These are phyloP conservation scores for Hypericum androsaemum DNA, from an alignment of 345 rosid species.

Conservation along the genomic window DNA sequence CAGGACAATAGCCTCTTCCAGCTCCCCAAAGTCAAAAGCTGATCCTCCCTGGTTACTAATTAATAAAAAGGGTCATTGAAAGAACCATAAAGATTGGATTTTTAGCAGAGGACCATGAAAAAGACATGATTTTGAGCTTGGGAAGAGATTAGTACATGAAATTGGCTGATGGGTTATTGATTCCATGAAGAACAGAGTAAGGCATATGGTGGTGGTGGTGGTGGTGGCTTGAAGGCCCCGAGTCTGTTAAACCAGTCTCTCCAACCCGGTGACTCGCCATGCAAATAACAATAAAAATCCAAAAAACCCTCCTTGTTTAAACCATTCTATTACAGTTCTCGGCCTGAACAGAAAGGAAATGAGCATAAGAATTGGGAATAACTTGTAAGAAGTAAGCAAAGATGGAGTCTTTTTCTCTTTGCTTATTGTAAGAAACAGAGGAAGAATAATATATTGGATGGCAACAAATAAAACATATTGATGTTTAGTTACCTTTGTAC, in stretches of 20 bases:
- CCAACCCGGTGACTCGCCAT: conserved; percentile 79
- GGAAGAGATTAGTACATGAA: conserved; percentile 40
- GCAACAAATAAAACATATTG: conserved; percentile 7
- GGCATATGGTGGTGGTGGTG: conserved; percentile 42
- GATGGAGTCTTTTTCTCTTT: background rate
- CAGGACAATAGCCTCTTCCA: conserved; percentile 92
- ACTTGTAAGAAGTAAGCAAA: conserved; percentile 7
- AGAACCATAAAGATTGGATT: background rate
- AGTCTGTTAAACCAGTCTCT: conserved; percentile 56
- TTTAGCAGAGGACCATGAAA: conserved; percentile 1
- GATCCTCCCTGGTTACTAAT: conserved; percentile 70
- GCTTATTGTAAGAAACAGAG: conserved; percentile 20
- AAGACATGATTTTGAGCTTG: background rate
- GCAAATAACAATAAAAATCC: conserved; percentile 11
- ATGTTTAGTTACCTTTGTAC: conserved; percentile 22
- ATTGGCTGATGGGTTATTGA: conserved; percentile 44
- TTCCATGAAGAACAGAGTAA: conserved; percentile 59
- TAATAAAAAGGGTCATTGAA: background rate
- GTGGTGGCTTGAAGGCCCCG: conserved; percentile 37
- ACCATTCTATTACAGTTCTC: conserved; percentile 23
- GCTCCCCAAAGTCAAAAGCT: conserved; percentile 91
- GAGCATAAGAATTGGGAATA: conserved; percentile 4
- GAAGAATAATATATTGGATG: conserved; percentile 1
- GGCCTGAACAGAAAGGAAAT: conserved; percentile 16
- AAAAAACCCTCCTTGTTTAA: conserved; percentile 7